Conservation (phyloP, 2,329 filamentous ascomycete species). For the Aureobasidium vineae region DNA sequence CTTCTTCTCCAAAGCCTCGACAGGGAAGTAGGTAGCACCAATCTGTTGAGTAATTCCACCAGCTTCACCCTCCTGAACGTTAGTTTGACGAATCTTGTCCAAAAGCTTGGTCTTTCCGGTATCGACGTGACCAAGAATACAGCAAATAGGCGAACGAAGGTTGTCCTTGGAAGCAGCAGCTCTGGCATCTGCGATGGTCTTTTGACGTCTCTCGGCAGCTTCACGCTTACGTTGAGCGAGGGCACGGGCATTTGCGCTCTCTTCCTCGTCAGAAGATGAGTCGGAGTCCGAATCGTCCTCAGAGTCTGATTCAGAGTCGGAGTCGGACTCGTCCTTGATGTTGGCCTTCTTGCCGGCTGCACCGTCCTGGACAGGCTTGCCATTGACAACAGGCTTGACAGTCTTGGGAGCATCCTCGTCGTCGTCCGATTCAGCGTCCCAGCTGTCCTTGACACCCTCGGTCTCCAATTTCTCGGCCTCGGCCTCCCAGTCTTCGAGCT, state of each 20-base stretch:
- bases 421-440: slow-evolving; percentile 83
- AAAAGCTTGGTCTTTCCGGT: slow-evolving; percentile 99
- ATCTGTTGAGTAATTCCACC: slow-evolving; percentile 99
- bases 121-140: slow-evolving; percentile 99
- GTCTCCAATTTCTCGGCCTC: slow-evolving; percentile 72
- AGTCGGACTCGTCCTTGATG: slow-evolving; percentile 31
- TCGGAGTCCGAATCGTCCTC: slow-evolving; percentile 52
- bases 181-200: slow-evolving; percentile 86
- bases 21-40: slow-evolving; percentile 98
- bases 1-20: slow-evolving; percentile 89
- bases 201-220: slow-evolving; percentile 81
- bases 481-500: slow-evolving; percentile 79
- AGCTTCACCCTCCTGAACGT: slow-evolving; percentile 97
- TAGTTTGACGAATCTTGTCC: slow-evolving; percentile 97
- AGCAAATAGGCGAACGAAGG: slow-evolving; percentile 96
- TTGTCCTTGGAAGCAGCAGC: slow-evolving; percentile 91
- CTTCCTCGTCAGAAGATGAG: slow-evolving; percentile 66
- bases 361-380: slow-evolving; percentile 38
- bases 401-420: slow-evolving; percentile 62
- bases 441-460: slow-evolving; percentile 85
- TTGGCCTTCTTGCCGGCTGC: slow-evolving; percentile 34
- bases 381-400: slow-evolving; percentile 39
- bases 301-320: slow-evolving; percentile 51
- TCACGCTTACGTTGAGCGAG: slow-evolving; percentile 80
- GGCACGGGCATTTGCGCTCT: slow-evolving; percentile 69